These are phyloP conservation scores for Dactylellina parvicollis DNA, from an alignment of 2,329 filamentous ascomycete species.

Conservation along the genomic window DNA sequence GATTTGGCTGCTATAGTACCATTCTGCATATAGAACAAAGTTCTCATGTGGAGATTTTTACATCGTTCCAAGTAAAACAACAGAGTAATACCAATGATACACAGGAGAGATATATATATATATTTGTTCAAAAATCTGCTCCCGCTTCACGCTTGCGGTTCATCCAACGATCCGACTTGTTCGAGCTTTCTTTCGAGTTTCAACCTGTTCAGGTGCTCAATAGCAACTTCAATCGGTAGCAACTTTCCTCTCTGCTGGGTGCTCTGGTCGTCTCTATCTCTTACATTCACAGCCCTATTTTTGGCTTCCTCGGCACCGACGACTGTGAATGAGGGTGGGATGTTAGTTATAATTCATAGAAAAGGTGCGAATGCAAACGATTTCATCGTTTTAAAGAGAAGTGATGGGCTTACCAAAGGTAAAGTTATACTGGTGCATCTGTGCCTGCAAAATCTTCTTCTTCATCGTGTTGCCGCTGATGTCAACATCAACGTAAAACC, in stretches of 20 bases:
- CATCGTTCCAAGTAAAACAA: no score
- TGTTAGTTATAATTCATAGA: not conserved
- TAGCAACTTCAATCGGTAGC: slow-evolving; percentile 68
- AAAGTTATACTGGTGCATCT: slow-evolving; percentile 84
- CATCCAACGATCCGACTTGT: slow-evolving; percentile 8
- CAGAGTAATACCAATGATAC: no score
- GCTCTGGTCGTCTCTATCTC: slow-evolving; percentile 72
- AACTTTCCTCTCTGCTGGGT: slow-evolving; percentile 72
- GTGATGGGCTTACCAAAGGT: slow-evolving; percentile 72
- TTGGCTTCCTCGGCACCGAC: slow-evolving; percentile 72
- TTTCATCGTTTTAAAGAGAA: not conserved
- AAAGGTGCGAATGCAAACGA: not conserved
- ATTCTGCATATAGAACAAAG: no score
- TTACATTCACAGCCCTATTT: slow-evolving; percentile 71
- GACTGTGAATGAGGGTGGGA: slow-evolving; percentile 61
- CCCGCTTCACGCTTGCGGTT: not conserved
- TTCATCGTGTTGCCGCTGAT: slow-evolving; percentile 81
- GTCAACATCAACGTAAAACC: slow-evolving; percentile 77
- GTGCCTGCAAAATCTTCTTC: slow-evolving; percentile 87
- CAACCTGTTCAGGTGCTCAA: slow-evolving; percentile 24
- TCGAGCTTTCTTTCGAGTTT: slow-evolving; percentile 32
- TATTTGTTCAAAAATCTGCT: not conserved
- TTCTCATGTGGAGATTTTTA: no score
- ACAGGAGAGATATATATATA: no score
- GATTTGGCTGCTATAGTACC: no score